Conservation (phyloP, 2,329 filamentous ascomycete species). For the Ceratocystiopsis minuta region DNA sequence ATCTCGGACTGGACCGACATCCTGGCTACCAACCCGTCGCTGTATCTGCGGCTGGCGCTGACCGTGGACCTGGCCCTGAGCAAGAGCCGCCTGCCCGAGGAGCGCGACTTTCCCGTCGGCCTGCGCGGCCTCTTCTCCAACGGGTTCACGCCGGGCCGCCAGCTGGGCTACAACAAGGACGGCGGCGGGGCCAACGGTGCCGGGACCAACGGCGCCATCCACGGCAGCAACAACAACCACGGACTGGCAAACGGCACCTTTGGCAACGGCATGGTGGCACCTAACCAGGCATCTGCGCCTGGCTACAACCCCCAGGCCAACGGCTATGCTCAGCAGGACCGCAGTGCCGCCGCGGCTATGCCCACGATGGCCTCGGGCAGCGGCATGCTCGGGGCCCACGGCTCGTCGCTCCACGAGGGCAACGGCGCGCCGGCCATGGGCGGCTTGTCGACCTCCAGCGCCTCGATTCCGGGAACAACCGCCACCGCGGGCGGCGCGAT, state of each 20-base stretch:
- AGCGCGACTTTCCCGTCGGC: conserved; percentile 8
- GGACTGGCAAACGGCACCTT: neutral
- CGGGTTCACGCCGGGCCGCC: neutral
- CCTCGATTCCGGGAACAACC: too few species aligned
- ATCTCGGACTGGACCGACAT: conserved; percentile 9
- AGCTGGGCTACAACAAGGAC: neutral
- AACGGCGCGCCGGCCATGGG: neutral
- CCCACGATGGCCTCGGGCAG: neutral
- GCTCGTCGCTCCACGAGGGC: too few species aligned
- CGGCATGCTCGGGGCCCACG: neutral
- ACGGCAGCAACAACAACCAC: neutral
- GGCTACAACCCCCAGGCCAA: too few species aligned
- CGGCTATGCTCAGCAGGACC: too few species aligned
- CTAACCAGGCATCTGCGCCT: too few species aligned
- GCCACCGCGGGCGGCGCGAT: too few species aligned
- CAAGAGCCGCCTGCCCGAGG: conserved; percentile 10
- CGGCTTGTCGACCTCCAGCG: too few species aligned
- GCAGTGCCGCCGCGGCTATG: too few species aligned
- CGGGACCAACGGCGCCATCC: neutral
- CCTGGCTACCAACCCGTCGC: conserved; percentile 6
- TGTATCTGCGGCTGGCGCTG: conserved; percentile 9
- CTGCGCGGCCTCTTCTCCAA: conserved; percentile 6
- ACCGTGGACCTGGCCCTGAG: conserved; percentile 10
- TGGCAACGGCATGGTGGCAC: too few species aligned
- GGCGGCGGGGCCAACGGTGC: neutral